phyloP scores from a whole-genome alignment of 164 flowering plant species.

The Vitis riparia region DNA sequence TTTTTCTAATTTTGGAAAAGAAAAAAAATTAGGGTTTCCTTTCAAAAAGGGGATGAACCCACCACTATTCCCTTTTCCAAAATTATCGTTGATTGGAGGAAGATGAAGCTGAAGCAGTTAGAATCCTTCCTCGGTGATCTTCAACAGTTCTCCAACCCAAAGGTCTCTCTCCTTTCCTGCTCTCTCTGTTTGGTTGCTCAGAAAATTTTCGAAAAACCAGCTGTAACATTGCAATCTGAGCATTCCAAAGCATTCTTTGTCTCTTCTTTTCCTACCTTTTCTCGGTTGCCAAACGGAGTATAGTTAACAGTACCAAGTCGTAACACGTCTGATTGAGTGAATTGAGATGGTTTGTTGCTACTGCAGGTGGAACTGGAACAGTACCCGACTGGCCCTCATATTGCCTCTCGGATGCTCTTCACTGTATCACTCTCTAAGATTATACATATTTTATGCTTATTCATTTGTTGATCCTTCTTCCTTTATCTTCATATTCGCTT shows the following conservation, averaged over 20 bases:
- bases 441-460: not conserved
- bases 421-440: constrained; percentile 41
- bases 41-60: too few relatives aligned
- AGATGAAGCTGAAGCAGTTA: constrained; percentile 92
- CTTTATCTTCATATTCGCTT: not conserved
- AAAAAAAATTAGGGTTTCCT: not conserved
- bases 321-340: not conserved
- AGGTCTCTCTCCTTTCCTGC: constrained; percentile 41
- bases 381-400: constrained; percentile 94
- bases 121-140: constrained; percentile 79
- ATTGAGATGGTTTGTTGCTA: constrained; percentile 1
- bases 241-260: too few relatives aligned
- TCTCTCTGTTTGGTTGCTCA: constrained; percentile 2
- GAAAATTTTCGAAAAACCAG: not conserved
- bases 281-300: not conserved
- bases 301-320: not conserved
- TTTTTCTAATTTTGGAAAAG: not conserved
- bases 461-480: not conserved
- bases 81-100: not conserved
- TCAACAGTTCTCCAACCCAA: constrained; percentile 77
- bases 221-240: not conserved
- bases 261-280: too few relatives aligned
- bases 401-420: constrained; percentile 87
- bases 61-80: too few relatives aligned
- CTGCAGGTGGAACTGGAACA: constrained; percentile 85